A percentile compares a stretch with the other conserved stretches of the same genome.
phyloP scores from a whole-genome alignment of 129 eudicot species.

The Tanacetum coccineum region DNA sequence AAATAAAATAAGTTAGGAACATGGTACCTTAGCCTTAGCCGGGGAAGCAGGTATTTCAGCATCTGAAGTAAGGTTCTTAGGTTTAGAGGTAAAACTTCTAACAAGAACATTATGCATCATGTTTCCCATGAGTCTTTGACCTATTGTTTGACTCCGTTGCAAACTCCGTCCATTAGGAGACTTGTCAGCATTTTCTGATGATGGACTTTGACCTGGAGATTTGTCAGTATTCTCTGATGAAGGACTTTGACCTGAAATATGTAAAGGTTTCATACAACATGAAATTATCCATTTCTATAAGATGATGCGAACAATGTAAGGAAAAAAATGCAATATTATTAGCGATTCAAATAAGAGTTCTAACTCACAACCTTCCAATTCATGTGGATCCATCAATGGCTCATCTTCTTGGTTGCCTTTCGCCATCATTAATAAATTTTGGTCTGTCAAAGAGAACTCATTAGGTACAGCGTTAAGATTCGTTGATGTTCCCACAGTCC shows the following conservation, averaged over 20 bases:
- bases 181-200: conserved; percentile 48
- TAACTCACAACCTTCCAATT: conserved; percentile 50
- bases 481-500: neutral
- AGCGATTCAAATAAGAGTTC: neutral
- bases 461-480: conserved; percentile 6
- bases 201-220: conserved; percentile 36
- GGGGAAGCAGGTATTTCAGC: conserved; percentile 41
- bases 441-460: conserved; percentile 24
- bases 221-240: neutral
- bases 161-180: conserved; percentile 37
- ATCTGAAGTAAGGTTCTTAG: conserved; percentile 49
- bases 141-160: conserved; percentile 72
- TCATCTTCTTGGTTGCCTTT: conserved; percentile 40
- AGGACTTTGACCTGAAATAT: conserved; percentile 35
- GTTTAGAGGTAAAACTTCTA: conserved; percentile 75
- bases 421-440: conserved; percentile 24
- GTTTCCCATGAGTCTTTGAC: conserved; percentile 93
- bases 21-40: conserved; percentile 63
- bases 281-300: too few relatives aligned
- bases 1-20: neutral
- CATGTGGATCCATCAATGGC: conserved; percentile 37
- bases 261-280: neutral
- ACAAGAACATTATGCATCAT: conserved; percentile 63
- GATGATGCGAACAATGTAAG: conserved; percentile 3
- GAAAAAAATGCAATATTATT: neutral